A percentile compares a stretch with the other conserved stretches of the same genome.
Evolutionary conservation across 306 rosid genomes (phyloP).

Genomic region (Cucurbita pepo): DNA sequence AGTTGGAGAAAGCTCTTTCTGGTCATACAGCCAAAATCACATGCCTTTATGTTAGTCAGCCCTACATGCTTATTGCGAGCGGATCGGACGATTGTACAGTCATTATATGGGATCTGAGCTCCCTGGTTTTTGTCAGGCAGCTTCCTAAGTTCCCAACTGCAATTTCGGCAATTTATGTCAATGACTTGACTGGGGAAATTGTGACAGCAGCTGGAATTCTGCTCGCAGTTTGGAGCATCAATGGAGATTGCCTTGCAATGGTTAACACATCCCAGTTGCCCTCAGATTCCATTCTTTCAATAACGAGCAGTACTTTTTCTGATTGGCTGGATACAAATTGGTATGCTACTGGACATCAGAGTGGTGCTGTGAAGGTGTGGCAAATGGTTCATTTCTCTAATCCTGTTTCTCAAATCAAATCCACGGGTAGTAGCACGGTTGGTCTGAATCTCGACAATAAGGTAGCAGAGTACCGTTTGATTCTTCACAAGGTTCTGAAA

Average conservation of each 20-base stretch:
- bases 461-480: constrained; percentile 62
- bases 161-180: constrained; percentile 72
- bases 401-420: constrained; percentile 39
- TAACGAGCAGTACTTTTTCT: constrained; percentile 64
- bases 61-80: constrained; percentile 89
- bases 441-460: constrained; percentile 34
- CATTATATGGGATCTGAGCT: constrained; percentile 94
- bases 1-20: constrained; percentile 80
- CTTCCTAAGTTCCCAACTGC: constrained; percentile 89
- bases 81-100: constrained; percentile 97
- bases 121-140: constrained; percentile 82
- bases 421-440: constrained; percentile 27
- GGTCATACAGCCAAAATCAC: constrained; percentile 77
- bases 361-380: constrained; percentile 98
- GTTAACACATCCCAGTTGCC: constrained; percentile 91
- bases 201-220: constrained; percentile 93
- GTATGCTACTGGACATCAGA: constrained; percentile 99
- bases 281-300: constrained; percentile 84
- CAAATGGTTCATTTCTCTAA: constrained; percentile 75
- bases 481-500: constrained; percentile 71
- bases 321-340: constrained; percentile 95
- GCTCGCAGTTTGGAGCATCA: constrained; percentile 88
- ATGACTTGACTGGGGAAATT: constrained; percentile 90
- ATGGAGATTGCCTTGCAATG: constrained; percentile 91
- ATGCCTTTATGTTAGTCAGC: constrained; percentile 94